Evolutionary conservation across 345 rosid genomes (phyloP), one percentile per base, ranked within the genome.

Genomic region (Corchorus capsularis): DNA sequence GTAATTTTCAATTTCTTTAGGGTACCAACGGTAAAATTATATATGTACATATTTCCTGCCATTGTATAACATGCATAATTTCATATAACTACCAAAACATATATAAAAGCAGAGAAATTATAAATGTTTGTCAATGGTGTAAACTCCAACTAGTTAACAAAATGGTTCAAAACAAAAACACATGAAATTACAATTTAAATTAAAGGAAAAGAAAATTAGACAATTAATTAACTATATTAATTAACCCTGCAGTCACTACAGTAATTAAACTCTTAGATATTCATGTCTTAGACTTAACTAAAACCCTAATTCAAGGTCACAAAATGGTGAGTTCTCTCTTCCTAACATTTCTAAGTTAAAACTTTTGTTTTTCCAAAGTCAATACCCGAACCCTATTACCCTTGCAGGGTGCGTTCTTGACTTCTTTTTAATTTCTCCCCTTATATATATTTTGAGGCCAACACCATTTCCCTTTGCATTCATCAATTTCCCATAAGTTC

Each of bases 371-470:
- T 27, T 68, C 65, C 74, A 55, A 89, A 92, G 92, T 92, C 94
- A 92, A 90, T 89, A 65, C 94, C 97, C 97, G 91, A 92, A 90
- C 94, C 94, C 94, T 81, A 80, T 71, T 69, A 79, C 71, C 80
- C 80, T 81, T 71, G 75, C 83, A 32, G 57, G 41, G 75, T 90
- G 97, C 92, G 97, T 83, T 92, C 97, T 92, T 92, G 97, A 90
- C 97, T 92, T 85, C 88, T 79, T 83, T 27, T 27, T n/a, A n/a
- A n/a, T n/a, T 27, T 27, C 27, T 27, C 27, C 79, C 41, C 37
- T 20, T 7, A 43, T n/a, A n/a, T n/a, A 10, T 45, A 4, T 35
- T 47, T 22, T 2, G 47, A 73, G 57, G 65, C 71, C 4, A 73
- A 66, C 79, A 63, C 76, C 61, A 34, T 4, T 3, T 43, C 19